Base-by-base conservation (phyloP, 805 yeast species). In the Nakazawaea ambrosiae region DNA sequence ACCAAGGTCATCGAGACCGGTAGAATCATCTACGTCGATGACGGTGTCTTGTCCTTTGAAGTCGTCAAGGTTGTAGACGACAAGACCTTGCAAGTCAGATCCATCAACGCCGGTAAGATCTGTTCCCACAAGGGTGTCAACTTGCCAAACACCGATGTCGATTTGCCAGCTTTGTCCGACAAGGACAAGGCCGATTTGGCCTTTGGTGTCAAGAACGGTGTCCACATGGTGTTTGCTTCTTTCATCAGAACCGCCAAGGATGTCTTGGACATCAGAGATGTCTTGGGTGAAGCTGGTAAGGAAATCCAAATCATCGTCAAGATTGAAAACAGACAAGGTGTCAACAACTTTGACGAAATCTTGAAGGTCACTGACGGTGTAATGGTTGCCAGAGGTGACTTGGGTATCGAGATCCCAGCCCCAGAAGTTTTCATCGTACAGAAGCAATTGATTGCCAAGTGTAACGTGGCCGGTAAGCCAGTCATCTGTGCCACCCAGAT, bases 381-480 rank as follows among this genome's bases (percentile, higher is more conserved):
- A 60, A 92, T 92, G 98, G 97, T 92, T 64, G 98, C 98, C 58
- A 83, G 98, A 72, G 98, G 98, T 76, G 98, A 92, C 67, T 77
- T 92, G 57, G 98, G 98, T 77, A 92, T 92, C 59, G 98, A 92
- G 75, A 92, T 92, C 58, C 97, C 97, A 51, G 97, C 98, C 50
- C 90, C 97, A 49, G 94, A 89, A 73, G 98, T 92, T 47, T 89
- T 92, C 65, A 88, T 92, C 55, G 97, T 89, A 54, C 98, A 92
- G 74, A 92, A 92, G 78, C 96, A 89, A 74, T 76, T 92, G 71
- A 90, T 92, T 63, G 97, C 98, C 60, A 92, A 92, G 74, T 92
- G 96, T 77, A 94, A 92, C 81, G 73, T 90, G 63, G 97, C 96
- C 51, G 98, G 97, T 65, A 92, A 92, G 80, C 98, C 98, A 60